Evolutionary conservation across 2,329 filamentous ascomycete species (phyloP).

Genomic region (Parasarocladium wereldwijsianum): DNA sequence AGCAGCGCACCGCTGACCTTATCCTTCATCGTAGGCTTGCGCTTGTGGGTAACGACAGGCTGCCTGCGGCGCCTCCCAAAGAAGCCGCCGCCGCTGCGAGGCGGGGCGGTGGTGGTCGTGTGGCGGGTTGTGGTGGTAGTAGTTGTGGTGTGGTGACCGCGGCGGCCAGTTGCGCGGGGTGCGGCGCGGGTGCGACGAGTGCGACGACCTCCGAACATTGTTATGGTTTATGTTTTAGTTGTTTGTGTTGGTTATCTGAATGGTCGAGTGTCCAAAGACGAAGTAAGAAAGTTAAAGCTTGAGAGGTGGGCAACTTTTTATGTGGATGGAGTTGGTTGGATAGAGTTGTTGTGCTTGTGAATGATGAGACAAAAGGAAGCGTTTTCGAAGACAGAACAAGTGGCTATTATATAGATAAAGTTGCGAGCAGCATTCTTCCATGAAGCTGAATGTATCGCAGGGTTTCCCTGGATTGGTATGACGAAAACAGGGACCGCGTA

Average conservation of each 20-base stretch:
- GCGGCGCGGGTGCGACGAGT: slow-evolving; percentile 16
- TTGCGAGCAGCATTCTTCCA: too few species aligned
- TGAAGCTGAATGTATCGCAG: too few species aligned
- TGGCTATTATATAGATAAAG: too few species aligned
- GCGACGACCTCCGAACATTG: slow-evolving; percentile 8
- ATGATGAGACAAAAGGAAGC: not conserved
- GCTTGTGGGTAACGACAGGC: slow-evolving; percentile 46
- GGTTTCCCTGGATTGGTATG: too few species aligned
- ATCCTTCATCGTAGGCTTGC: slow-evolving; percentile 55
- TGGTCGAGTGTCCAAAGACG: not conserved
- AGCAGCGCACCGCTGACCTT: slow-evolving; percentile 65
- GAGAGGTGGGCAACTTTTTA: not conserved
- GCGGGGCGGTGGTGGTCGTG: slow-evolving; percentile 26
- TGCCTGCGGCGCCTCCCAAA: slow-evolving; percentile 23
- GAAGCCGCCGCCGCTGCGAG: slow-evolving; percentile 20
- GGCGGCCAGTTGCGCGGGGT: slow-evolving; percentile 2
- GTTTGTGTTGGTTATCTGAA: slow-evolving; percentile 4
- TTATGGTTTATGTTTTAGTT: slow-evolving; percentile 4
- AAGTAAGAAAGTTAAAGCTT: not conserved
- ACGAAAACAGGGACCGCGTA: too few species aligned
- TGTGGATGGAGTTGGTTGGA: not conserved
- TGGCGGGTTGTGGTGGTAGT: slow-evolving; percentile 13
- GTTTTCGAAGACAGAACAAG: too few species aligned
- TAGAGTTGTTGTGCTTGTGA: not conserved
- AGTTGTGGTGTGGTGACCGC: slow-evolving; percentile 15